phyloP scores from a whole-genome alignment of 78 protist genomes.

The Pigoraptor vietnamica region DNA sequence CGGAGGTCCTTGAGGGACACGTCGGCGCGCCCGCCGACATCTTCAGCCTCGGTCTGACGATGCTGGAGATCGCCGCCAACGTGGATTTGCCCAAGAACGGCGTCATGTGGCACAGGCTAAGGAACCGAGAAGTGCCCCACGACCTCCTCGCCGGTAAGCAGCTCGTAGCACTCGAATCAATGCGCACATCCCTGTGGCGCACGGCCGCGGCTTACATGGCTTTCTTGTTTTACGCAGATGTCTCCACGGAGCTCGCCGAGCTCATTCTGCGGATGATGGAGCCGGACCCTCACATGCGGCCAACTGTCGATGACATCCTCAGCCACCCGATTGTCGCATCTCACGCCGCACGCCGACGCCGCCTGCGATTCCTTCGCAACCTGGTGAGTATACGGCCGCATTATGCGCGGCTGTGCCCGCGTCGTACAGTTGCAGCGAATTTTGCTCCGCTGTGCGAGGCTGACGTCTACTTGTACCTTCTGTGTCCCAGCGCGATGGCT shows the following conservation, averaged over 20 bases:
- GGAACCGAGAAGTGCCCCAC: too few species aligned
- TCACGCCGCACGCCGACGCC: not conserved
- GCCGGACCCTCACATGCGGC: not conserved
- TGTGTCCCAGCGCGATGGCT: not conserved
- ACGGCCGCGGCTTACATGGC: not conserved
- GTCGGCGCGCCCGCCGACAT: conserved; percentile 20
- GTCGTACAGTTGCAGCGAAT: too few species aligned
- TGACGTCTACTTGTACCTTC: too few species aligned
- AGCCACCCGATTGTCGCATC: not conserved
- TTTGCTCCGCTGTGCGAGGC: too few species aligned
- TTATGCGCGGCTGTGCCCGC: too few species aligned
- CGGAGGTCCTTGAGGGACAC: conserved; percentile 39
- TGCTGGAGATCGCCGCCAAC: conserved; percentile 54
- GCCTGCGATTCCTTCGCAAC: not conserved
- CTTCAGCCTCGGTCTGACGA: conserved; percentile 51
- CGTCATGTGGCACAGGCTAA: conserved; percentile 42
- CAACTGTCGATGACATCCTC: not conserved
- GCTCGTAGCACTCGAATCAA: too few species aligned
- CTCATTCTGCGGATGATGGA: conserved; percentile 12
- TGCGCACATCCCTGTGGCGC: not conserved
- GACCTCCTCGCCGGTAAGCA: too few species aligned
- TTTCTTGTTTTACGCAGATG: not conserved
- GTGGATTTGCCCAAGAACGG: conserved; percentile 64
- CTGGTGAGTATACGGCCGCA: not conserved
- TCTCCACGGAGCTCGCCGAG: not conserved